Base-by-base conservation (phyloP, 176 grass and related monocot species). In the Echinochloa phyllopogon region DNA sequence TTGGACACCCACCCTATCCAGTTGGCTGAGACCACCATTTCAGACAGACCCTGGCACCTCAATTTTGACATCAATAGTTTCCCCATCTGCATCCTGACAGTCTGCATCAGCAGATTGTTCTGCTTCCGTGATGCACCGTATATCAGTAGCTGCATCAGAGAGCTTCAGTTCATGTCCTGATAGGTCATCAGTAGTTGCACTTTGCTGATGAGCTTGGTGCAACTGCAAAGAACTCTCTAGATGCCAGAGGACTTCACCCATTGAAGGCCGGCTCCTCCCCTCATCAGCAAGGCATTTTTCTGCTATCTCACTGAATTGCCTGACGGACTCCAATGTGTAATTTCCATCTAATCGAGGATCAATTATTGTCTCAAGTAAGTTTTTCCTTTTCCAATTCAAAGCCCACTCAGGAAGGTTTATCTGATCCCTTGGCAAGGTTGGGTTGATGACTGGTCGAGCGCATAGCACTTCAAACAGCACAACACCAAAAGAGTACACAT, bases 271-370 rank as follows among this genome's bases (percentile, higher is more conserved):
- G 68, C 73, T 78, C 69, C 78, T 80, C 14, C 93, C 96, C 36
- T 99, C 96, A 59, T 96, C 96, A 17, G 89, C 86, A 43, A 99
- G 87, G 74, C 96, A 99, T 84, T 99, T 99, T 86, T 99, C 93
- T 47, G 93, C 93, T 58, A 96, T 92, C 57, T 96, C 91, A 40
- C 89, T 89, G 74, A 92, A 94, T 53, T 91, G 95, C 36, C 76
- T 99, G 59, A 99, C 2, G 5, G 96, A 99, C 45, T 92, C 93
- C 0, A 64, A 39, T 1, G 89, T 88, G 90, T 92, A 96, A 66
- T 88, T 89, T 78, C 87, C 91, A 53, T 86, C 43, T 45, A 96
- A 62, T 11, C 65, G 82, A 78, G 86, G 83, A 37, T 99, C 96
- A 1, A 92, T 62, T 74, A 99, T 85, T 8, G 81, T 85, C 77